A percentile compares a stretch with the other conserved stretches of the same genome.
phyloP scores from a whole-genome alignment of 345 rosid species.

The Hibiscus mutabilis region DNA sequence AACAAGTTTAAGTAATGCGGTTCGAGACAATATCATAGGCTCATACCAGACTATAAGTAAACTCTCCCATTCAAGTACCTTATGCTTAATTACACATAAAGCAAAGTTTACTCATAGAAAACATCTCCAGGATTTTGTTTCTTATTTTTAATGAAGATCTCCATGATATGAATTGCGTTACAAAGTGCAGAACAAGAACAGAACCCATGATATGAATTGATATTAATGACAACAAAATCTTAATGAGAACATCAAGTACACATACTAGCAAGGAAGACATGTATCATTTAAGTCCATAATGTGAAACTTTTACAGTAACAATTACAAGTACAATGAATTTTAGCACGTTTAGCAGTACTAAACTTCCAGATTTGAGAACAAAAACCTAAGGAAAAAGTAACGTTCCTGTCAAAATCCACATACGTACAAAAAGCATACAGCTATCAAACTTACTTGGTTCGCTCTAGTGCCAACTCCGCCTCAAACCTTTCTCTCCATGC shows the following conservation, averaged over 20 bases:
- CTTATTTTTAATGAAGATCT: not conserved
- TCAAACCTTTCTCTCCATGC: constrained; percentile 97
- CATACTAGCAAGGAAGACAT: not conserved
- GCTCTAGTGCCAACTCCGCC: constrained; percentile 94
- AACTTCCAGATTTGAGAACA: not conserved
- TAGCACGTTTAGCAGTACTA: not conserved
- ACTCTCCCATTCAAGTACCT: not conserved
- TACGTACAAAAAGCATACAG: not conserved
- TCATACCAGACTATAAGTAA: not conserved
- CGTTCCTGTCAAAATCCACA: not conserved
- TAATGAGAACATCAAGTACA: not conserved
- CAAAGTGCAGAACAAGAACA: not conserved
- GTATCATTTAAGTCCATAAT: not conserved
- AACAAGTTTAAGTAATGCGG: not conserved
- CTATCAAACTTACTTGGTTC: constrained; percentile 72
- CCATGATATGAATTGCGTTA: not conserved
- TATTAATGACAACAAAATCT: not conserved
- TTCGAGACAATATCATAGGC: not conserved
- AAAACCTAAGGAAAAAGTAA: not conserved
- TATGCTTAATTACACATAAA: not conserved
- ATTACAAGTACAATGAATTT: not conserved
- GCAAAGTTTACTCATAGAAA: not conserved
- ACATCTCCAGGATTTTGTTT: not conserved
- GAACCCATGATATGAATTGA: too few species aligned
- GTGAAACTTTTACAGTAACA: not conserved